A percentile compares a stretch with the other conserved stretches of the same genome.
phyloP scores from a whole-genome alignment of 176 grass and related monocot genomes.

The Oryza glaberrima region DNA sequence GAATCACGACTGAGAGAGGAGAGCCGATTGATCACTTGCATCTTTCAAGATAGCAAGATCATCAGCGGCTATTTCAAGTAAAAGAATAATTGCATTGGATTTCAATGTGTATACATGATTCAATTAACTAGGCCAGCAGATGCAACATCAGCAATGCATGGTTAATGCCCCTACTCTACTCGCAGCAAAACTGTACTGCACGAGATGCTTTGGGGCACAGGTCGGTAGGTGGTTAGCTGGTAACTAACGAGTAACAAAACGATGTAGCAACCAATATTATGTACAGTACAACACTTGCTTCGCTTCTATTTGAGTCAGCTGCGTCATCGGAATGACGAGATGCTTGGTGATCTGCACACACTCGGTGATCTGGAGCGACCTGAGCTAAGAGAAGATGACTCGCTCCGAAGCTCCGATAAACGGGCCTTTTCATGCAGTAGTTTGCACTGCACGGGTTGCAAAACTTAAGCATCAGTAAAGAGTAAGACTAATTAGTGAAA shows the following conservation, averaged over 20 bases:
- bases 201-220: conserved; percentile 17
- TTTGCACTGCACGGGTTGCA: conserved; percentile 49
- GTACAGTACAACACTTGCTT: conserved; percentile 45
- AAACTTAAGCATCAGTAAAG: not conserved
- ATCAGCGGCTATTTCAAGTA: not conserved
- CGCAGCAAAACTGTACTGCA: conserved; percentile 26
- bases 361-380: conserved; percentile 23
- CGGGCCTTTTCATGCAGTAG: conserved; percentile 59
- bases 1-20: too few relatives aligned
- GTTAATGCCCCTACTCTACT: conserved; percentile 11
- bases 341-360: conserved; percentile 39
- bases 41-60: too few relatives aligned
- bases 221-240: conserved; percentile 39
- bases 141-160: conserved; percentile 20
- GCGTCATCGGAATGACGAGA: conserved; percentile 41
- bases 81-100: conserved; percentile 10
- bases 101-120: conserved; percentile 1
- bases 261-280: conserved; percentile 24
- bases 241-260: conserved; percentile 35
- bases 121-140: not conserved
- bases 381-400: conserved; percentile 35
- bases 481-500: not conserved
- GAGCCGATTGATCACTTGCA: too few relatives aligned
- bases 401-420: conserved; percentile 43
- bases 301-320: too few relatives aligned